Evolutionary conservation across 176 grass and related monocot genomes (phyloP), one percentile per base, ranked within the genome.

Genomic region (Phragmites australis): DNA sequence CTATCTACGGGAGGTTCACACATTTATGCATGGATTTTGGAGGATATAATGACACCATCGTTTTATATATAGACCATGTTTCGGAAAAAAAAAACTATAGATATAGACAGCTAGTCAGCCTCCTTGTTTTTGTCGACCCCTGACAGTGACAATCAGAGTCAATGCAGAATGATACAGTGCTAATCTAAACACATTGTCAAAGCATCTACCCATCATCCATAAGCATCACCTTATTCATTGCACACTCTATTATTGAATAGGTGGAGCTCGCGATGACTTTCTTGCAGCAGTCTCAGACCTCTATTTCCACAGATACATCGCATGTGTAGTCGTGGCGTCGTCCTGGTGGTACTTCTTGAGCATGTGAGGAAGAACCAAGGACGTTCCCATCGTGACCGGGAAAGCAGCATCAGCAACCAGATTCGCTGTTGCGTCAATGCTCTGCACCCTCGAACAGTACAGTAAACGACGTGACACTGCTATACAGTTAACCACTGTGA

Each of bases 241-340:
- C 60, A 21, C 40, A 42, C n/a, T 75, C 22, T 3, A n/a, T 30
- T 25, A 40, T 30, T 75, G 77, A 52, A 65, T 69, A 17, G 10
- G 63, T 80, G 57, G 73, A 46, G 64, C 54, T 70, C 62, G 32
- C 65, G n/a, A 23, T 17, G 43, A 23, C 1, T 48, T 44, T 3
- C 17, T 31, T n/a, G 37, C 46, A 18, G 78, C 44, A 50, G 78
- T 45, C 32, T 63, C 26, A 5, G 73, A n/a, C n/a, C n/a, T n/a
- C n/a, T n/a, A n/a, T 55, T 73, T 81, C 52, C 19, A 55, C 46
- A 9, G 72, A 26, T 83, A 9, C 48, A 66, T 34, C 42, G 49
- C 25, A 83, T 67, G 10, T 34, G 32, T 15, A 63, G n/a, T 39
- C 45, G n/a, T n/a, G n/a, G n/a, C n/a, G n/a, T n/a, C n/a, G 22